These are phyloP conservation scores for Citrus hindsii DNA, from an alignment of 345 rosid genomes.

Conservation along the genomic window DNA sequence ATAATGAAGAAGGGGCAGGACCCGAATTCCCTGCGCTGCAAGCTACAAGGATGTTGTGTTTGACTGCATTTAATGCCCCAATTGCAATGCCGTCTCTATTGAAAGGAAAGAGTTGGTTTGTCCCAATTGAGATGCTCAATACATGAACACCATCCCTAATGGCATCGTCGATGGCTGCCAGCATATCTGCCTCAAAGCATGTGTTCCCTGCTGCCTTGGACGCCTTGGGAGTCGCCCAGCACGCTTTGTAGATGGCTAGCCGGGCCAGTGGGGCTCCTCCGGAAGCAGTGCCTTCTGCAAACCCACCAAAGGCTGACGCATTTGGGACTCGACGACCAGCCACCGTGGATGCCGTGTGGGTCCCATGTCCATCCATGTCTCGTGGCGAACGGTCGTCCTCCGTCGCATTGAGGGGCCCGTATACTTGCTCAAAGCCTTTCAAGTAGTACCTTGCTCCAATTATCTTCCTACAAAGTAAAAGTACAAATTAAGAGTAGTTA, in stretches of 20 bases:
- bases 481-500: not conserved
- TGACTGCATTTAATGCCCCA: conserved; percentile 64
- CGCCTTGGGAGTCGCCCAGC: conserved; percentile 66
- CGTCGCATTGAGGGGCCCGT: conserved; percentile 46
- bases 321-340: conserved; percentile 46
- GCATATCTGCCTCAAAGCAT: conserved; percentile 65
- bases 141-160: conserved; percentile 73
- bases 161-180: conserved; percentile 83
- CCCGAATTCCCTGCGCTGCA: conserved; percentile 76
- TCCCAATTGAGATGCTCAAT: conserved; percentile 68
- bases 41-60: conserved; percentile 55
- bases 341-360: conserved; percentile 78
- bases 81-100: conserved; percentile 46
- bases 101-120: conserved; percentile 3
- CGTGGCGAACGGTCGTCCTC: conserved; percentile 66
- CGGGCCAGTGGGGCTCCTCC: conserved; percentile 84
- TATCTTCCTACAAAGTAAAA: conserved; percentile 47
- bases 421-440: conserved; percentile 43
- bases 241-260: conserved; percentile 73
- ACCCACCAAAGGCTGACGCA: conserved; percentile 57
- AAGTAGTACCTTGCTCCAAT: conserved; percentile 80
- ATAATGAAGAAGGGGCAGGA: conserved; percentile 52
- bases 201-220: conserved; percentile 42
- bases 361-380: conserved; percentile 81
- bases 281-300: conserved; percentile 58